phyloP scores from a whole-genome alignment of 2,329 filamentous ascomycete genomes.

The Pseudocercospora fijiensis region DNA sequence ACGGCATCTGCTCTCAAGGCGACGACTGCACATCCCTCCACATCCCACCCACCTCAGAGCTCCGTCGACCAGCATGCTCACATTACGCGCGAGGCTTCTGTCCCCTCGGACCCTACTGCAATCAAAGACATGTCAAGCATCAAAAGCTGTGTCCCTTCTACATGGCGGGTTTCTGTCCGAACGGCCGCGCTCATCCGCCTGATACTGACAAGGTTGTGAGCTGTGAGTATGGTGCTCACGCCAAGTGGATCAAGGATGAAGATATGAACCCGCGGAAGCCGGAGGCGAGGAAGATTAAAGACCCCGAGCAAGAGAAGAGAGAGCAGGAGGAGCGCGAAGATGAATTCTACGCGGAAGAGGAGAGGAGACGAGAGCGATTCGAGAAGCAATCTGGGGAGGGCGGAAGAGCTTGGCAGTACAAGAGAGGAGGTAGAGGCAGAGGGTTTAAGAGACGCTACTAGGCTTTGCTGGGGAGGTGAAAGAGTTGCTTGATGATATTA shows the following conservation, averaged over 20 bases:
- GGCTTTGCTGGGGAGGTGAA: background rate
- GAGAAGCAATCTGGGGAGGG: conserved; percentile 49
- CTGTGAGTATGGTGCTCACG: conserved; percentile 80
- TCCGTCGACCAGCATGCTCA: conserved; percentile 68
- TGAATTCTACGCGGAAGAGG: conserved; percentile 55
- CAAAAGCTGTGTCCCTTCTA: conserved; percentile 76
- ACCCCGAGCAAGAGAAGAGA: conserved; percentile 65
- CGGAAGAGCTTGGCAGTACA: conserved; percentile 47
- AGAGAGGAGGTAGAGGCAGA: conserved; percentile 41
- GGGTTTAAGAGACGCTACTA: conserved; percentile 18
- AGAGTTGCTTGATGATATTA: background rate
- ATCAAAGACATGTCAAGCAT: conserved; percentile 83
- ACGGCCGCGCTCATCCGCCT: conserved; percentile 53
- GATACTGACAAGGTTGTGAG: conserved; percentile 42
- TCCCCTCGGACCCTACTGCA: conserved; percentile 80
- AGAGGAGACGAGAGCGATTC: conserved; percentile 43
- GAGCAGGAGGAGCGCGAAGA: conserved; percentile 60
- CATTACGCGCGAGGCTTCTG: conserved; percentile 91
- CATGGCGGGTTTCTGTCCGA: conserved; percentile 90
- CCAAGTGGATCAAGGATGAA: conserved; percentile 69
- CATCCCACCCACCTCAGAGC: conserved; percentile 64
- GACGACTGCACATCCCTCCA: conserved; percentile 70
- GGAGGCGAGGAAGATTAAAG: conserved; percentile 66
- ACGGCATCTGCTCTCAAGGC: conserved; percentile 92
- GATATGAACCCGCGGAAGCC: conserved; percentile 58